Evolutionary conservation across 768 basidiomycete genomes (phyloP), one percentile per base, ranked within the genome.

Genomic region (Tylopilus rubrobrunneus): DNA sequence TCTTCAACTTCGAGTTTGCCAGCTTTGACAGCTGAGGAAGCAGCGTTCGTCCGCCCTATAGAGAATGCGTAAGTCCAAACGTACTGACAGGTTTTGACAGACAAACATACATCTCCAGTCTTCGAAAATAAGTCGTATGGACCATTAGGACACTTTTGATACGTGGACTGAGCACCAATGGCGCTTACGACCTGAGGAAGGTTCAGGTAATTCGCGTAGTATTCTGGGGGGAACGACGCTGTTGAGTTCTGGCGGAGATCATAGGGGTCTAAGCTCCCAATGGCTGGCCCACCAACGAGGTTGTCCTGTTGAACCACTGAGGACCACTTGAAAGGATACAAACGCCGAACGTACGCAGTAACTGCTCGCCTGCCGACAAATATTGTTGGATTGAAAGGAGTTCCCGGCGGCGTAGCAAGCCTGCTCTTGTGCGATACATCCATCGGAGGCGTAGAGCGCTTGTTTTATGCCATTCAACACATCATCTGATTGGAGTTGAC

Each of bases 201-300:
- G 1, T 52, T 58, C 21, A 85, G 68, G 56, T 79, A 83, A 11
- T 70, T 67, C 41, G 80, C 56, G 51, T 84, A 85, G 55, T 74
- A 82, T 44, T 81, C 74, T 0, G 83, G 78, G 7, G 85, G 84
- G 66, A 85, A 85, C 7, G 69, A 51, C 1, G 77, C 73, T 0
- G 79, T 74, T 1, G 76, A 61, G 37, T 77, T 82, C 65, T 85
- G 84, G 21, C 82, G 71, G 44, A 86, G 68, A 60, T 86, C 85
- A 55, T 85, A 65, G 0, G 74, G 57, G 56, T 87, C 83, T 8
- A 74, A 71, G 59, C 81, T 62, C 1, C 80, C 80, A 5, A 84
- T 70, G 1, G 81, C 79, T 0, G 82, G 81, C 2, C 25, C 25
- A 5, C 25, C 25, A 25, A 25, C 25, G 25, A 3, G 25, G 25